A percentile compares a stretch with the other conserved stretches of the same genome.
Conservation (phyloP, 2,329 filamentous ascomycete genomes). For the Ophiostoma piceae region DNA sequence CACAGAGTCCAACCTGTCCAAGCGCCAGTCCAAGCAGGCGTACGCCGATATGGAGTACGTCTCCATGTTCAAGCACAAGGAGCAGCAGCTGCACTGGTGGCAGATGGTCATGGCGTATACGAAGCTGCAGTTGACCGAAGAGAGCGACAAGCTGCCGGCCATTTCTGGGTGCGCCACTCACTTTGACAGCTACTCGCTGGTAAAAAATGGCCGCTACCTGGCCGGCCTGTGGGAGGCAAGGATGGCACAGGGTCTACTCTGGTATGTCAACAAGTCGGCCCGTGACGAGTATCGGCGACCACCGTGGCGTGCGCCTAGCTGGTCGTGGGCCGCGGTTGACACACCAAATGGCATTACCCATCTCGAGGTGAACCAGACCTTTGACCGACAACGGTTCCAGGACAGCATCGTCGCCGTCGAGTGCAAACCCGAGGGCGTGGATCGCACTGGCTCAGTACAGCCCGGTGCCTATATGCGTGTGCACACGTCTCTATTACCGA, state of each 20-base stretch:
- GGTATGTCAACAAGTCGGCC: background rate
- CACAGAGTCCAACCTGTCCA: background rate
- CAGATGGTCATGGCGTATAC: background rate
- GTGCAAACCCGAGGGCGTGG: background rate
- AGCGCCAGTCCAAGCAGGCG: background rate
- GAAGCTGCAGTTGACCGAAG: background rate
- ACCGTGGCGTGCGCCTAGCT: background rate
- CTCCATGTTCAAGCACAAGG: background rate
- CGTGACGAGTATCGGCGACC: background rate
- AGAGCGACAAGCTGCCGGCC: background rate
- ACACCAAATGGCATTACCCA: background rate
- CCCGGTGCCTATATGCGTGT: background rate
- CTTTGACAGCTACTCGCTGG: background rate
- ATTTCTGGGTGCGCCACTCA: background rate
- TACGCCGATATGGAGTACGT: background rate
- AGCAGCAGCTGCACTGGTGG: background rate
- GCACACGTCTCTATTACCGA: background rate
- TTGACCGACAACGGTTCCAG: background rate
- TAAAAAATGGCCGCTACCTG: background rate
- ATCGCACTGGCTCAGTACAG: background rate
- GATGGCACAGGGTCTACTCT: conserved; percentile 1
- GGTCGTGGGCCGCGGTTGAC: background rate
- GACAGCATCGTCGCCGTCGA: conserved; percentile 3
- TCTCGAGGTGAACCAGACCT: background rate
- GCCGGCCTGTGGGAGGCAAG: background rate